Conservation (phyloP, 306 rosid species). For the Acacia confusa region DNA sequence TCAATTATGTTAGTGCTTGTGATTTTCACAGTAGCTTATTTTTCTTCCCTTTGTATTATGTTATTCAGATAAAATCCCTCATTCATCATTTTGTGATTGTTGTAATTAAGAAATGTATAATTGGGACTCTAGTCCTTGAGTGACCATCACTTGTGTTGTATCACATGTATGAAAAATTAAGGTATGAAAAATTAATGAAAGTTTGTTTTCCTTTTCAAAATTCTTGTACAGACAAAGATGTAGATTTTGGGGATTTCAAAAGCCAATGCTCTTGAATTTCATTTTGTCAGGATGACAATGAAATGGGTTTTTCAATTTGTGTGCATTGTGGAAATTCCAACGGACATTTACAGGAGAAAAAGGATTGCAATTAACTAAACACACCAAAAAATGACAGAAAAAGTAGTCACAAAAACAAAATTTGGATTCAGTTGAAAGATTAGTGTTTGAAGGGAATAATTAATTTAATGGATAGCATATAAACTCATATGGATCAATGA, state of each 20-base stretch:
- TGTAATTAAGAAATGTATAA: neutral
- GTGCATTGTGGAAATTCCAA: neutral
- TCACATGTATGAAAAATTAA: constrained; percentile 11
- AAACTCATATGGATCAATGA: neutral
- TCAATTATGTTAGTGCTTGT: constrained; percentile 33
- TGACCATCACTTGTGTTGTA: neutral
- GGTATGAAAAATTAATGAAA: neutral
- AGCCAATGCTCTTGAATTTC: neutral
- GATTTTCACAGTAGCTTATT: constrained; percentile 9
- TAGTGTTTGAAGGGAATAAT: neutral
- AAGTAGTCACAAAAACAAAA: neutral
- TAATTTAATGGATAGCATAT: neutral
- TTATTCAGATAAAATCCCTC: constrained; percentile 1
- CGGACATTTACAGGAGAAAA: neutral
- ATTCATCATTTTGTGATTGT: constrained; percentile 3
- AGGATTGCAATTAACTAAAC: neutral
- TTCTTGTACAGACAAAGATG: neutral
- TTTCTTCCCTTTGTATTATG: neutral
- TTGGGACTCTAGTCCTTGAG: neutral
- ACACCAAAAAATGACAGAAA: neutral
- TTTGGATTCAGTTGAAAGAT: neutral
- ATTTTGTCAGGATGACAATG: neutral
- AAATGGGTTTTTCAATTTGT: neutral
- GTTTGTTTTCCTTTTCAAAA: neutral
- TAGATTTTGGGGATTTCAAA: neutral